Evolutionary conservation across 2,329 filamentous ascomycete genomes (phyloP).

Genomic region (Xylariaceae sp.): DNA sequence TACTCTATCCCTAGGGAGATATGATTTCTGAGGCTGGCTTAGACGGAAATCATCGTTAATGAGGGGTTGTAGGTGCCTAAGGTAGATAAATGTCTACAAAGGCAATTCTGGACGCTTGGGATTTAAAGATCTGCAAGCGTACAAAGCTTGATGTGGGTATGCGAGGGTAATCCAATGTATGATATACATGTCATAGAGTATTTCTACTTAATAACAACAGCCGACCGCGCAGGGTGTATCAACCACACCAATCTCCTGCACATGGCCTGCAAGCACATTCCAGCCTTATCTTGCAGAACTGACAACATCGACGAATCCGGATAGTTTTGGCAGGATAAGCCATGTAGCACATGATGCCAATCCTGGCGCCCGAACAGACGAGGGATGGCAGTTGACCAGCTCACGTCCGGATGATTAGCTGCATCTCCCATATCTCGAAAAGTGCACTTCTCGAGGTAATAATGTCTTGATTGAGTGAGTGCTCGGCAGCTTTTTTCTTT

Average conservation of each 20-base stretch:
- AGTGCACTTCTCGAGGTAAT: constrained; percentile 9
- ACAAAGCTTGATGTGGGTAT: too few species aligned
- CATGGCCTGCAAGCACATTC: constrained; percentile 27
- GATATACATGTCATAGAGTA: too few species aligned
- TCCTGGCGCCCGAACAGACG: constrained; percentile 3
- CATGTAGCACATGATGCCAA: constrained; percentile 37
- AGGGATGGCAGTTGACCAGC: constrained; percentile 20
- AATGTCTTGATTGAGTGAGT: too few species aligned
- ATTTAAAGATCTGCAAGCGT: too few species aligned
- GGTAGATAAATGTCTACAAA: too few species aligned
- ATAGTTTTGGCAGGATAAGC: constrained; percentile 27
- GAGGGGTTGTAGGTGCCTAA: too few species aligned
- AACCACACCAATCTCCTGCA: constrained; percentile 22
- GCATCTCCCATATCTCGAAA: constrained; percentile 3
- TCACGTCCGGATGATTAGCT: constrained; percentile 8
- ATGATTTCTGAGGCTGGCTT: too few species aligned
- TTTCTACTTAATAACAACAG: neutral
- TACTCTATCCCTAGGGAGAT: too few species aligned
- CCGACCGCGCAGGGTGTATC: constrained; percentile 9
- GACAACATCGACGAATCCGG: constrained; percentile 35
- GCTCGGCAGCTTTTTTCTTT: too few species aligned
- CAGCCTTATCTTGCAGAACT: constrained; percentile 27
- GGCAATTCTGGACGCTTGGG: too few species aligned
- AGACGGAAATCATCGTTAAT: too few species aligned
- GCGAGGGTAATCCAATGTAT: too few species aligned